These are phyloP conservation scores for Aspergillus ellipticus DNA, from an alignment of 495 filamentous ascomycete species.

Conservation along the genomic window DNA sequence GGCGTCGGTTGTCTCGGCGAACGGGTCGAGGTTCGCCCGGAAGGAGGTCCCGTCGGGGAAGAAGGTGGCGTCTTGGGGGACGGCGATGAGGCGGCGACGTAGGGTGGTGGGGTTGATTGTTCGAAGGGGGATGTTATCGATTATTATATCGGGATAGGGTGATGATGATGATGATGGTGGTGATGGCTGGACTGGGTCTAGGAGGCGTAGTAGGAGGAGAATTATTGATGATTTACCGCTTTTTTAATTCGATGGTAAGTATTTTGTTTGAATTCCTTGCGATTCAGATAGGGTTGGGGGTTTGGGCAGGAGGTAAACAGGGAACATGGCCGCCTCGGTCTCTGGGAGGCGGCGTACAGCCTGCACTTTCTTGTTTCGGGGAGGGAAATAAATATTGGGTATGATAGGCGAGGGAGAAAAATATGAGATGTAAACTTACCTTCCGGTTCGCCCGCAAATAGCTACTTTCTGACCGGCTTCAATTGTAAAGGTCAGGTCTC, in stretches of 20 bases:
- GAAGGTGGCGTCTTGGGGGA: constrained; percentile 41
- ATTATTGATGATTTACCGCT: constrained; percentile 41
- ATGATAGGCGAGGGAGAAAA: too few species aligned
- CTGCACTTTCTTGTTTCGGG: too few species aligned
- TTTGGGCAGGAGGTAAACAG: too few species aligned
- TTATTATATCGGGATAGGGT: constrained; percentile 3
- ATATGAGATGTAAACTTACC: too few species aligned
- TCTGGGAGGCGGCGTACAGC: too few species aligned
- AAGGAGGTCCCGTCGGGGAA: constrained; percentile 24
- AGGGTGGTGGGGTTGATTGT: constrained; percentile 26
- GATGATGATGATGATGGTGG: constrained; percentile 7
- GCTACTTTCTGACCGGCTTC: constrained; percentile 30
- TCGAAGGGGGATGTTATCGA: constrained; percentile 31
- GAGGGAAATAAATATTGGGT: too few species aligned
- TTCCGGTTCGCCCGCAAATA: constrained; percentile 31
- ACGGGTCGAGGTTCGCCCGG: constrained; percentile 75
- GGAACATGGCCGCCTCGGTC: too few species aligned
- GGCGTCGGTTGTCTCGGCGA: constrained; percentile 66
- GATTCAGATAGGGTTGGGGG: too few species aligned
- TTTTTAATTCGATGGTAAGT: too few species aligned
- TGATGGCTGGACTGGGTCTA: constrained; percentile 19
- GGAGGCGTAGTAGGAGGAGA: constrained; percentile 29
- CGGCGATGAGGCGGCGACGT: constrained; percentile 33
- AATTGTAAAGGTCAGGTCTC: constrained; percentile 27
- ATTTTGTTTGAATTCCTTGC: too few species aligned